phyloP scores from a whole-genome alignment of 768 basidiomycete genomes.

The Trametes villosa region DNA sequence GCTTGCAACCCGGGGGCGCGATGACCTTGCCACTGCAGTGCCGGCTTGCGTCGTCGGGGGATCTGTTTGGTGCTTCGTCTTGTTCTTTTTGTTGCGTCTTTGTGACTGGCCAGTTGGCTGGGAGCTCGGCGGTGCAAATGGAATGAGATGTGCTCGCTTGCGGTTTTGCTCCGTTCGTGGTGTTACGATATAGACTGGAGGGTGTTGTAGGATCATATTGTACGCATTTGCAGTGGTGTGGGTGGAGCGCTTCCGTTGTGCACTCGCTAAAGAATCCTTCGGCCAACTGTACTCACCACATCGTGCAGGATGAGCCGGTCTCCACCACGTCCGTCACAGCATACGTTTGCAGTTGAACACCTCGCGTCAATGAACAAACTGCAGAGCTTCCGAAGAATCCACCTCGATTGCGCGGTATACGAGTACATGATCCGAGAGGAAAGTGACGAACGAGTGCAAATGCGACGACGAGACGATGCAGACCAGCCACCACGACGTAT shows the following conservation, averaged over 20 bases:
- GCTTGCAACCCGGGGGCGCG: constrained; percentile 36
- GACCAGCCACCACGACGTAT: neutral
- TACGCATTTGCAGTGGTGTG: no score
- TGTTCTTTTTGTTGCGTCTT: constrained; percentile 24
- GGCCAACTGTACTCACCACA: no score
- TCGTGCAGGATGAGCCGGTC: no score
- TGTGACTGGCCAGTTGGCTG: constrained; percentile 16
- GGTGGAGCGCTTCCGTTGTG: no score
- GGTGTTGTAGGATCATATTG: no score
- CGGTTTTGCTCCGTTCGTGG: no score
- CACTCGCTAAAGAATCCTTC: no score
- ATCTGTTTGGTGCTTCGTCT: constrained; percentile 37
- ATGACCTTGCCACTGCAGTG: constrained; percentile 39
- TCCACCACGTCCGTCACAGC: no score
- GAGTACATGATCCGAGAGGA: constrained; percentile 16
- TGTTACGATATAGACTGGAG: no score
- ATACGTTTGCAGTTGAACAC: no score
- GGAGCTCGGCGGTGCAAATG: constrained; percentile 16
- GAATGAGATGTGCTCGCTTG: no score
- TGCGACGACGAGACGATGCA: constrained; percentile 1
- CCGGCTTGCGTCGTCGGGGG: constrained; percentile 39
- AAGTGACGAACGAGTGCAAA: constrained; percentile 9
- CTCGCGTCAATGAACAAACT: neutral
- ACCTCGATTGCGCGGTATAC: constrained; percentile 10
- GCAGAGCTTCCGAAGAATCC: neutral